A percentile compares a stretch with the other conserved stretches of the same genome.
Conservation (phyloP, 176 grass and related monocot genomes). For the Echinochloa phyllopogon region DNA sequence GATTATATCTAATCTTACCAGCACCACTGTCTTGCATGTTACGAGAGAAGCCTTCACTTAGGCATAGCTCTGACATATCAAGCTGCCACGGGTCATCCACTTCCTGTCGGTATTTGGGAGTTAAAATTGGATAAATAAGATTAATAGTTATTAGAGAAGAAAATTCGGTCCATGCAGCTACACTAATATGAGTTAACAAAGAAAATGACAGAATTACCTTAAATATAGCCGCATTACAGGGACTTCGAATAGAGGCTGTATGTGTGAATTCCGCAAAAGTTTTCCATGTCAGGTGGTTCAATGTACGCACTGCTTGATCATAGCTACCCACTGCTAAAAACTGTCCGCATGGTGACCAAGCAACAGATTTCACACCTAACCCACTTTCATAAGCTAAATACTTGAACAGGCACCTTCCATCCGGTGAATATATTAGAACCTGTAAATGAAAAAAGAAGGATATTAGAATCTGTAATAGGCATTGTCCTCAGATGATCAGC, state of each 20-base stretch:
- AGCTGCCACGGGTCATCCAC: slow-evolving; percentile 87
- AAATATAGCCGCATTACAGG: slow-evolving; percentile 74
- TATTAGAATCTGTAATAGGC: slow-evolving; percentile 64
- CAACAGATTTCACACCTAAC: slow-evolving; percentile 93
- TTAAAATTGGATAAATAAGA: slow-evolving; percentile 35
- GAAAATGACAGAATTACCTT: slow-evolving; percentile 59
- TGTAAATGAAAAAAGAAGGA: slow-evolving; percentile 40
- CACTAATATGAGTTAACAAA: slow-evolving; percentile 26
- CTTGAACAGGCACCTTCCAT: slow-evolving; percentile 91
- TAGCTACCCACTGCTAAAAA: slow-evolving; percentile 97
- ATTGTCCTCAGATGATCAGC: slow-evolving; percentile 28
- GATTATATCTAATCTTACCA: slow-evolving; percentile 51
- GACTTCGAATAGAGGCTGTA: slow-evolving; percentile 63
- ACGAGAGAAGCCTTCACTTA: slow-evolving; percentile 70
- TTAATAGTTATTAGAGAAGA: slow-evolving; percentile 9
- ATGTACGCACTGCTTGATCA: slow-evolving; percentile 77
- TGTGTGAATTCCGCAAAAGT: slow-evolving; percentile 95
- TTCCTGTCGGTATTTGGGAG: slow-evolving; percentile 62
- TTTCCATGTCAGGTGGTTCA: slow-evolving; percentile 99
- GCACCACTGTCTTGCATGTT: slow-evolving; percentile 65
- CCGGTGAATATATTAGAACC: slow-evolving; percentile 95
- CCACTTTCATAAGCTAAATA: slow-evolving; percentile 93
- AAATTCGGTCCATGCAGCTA: neutral
- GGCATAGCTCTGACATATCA: slow-evolving; percentile 89
- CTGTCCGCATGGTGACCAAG: slow-evolving; percentile 92